Percentiles rank a stretch among this genome's conserved stretches.
Evolutionary conservation across 441 rosid species (phyloP).

Genomic region (Isatis lusitanica): DNA sequence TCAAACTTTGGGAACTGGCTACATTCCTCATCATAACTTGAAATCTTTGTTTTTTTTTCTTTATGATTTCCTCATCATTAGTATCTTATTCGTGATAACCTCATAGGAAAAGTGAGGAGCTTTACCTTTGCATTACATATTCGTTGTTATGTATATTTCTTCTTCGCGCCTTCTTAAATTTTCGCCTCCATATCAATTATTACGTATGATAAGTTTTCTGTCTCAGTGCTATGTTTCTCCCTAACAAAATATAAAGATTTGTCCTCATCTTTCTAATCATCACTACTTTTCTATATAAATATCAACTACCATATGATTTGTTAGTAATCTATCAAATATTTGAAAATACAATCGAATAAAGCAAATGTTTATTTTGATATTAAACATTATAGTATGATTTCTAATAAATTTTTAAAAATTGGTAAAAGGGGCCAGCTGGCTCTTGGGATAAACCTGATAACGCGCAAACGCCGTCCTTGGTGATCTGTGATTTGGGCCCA

Average conservation of each 20-base stretch:
- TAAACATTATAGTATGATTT: conserved; percentile 3
- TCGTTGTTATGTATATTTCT: neutral
- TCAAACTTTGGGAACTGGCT: neutral
- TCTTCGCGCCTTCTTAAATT: neutral
- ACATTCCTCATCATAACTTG: conserved; percentile 7
- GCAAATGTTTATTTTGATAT: neutral
- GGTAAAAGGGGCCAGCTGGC: conserved; percentile 27
- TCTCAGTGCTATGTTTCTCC: conserved; percentile 9
- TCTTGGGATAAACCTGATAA: conserved; percentile 21
- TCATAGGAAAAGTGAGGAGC: conserved; percentile 6
- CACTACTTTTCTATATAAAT: neutral
- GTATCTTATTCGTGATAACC: conserved; percentile 35
- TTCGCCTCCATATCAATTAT: conserved; percentile 17
- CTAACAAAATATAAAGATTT: neutral
- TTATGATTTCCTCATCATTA: conserved; percentile 14
- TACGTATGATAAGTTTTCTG: conserved; percentile 12
- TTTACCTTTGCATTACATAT: conserved; percentile 13
- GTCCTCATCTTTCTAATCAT: conserved; percentile 29
- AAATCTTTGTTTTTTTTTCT: conserved; percentile 10
- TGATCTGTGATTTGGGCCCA: conserved; percentile 37
- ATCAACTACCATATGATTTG: conserved; percentile 25
- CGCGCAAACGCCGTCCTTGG: conserved; percentile 40
- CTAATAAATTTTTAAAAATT: neutral
- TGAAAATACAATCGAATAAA: conserved; percentile 18
- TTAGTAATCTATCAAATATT: conserved; percentile 31